Percentiles rank a stretch among this genome's conserved stretches.
Evolutionary conservation across 345 rosid species (phyloP).

Genomic region (Ceriops decandra): DNA sequence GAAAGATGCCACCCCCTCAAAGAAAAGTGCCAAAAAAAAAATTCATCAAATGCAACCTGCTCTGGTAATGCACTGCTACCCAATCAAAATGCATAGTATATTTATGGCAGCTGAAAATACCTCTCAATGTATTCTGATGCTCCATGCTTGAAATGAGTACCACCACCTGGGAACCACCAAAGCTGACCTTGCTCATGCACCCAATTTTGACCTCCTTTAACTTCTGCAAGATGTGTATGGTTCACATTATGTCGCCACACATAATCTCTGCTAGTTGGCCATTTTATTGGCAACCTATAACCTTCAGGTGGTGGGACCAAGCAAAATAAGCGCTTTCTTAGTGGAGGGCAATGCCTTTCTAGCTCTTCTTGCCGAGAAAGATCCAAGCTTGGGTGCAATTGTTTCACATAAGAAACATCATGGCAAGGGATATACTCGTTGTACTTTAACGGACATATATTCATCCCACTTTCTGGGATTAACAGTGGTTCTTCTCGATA

Average conservation of each 20-base stretch:
- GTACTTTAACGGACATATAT: slow-evolving; percentile 67
- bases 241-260: slow-evolving; percentile 95
- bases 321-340: slow-evolving; percentile 72
- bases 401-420: slow-evolving; percentile 48
- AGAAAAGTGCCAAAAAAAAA: no score
- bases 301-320: slow-evolving; percentile 84
- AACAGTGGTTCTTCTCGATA: slow-evolving; percentile 48
- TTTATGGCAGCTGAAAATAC: slow-evolving; percentile 26
- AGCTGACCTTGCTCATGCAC: slow-evolving; percentile 66
- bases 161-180: slow-evolving; percentile 99
- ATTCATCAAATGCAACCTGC: no score
- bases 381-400: slow-evolving; percentile 54
- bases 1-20: no score
- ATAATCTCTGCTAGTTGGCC: slow-evolving; percentile 88
- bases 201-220: slow-evolving; percentile 98
- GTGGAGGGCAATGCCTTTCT: slow-evolving; percentile 89
- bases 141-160: slow-evolving; percentile 95
- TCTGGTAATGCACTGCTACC: background rate
- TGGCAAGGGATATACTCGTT: slow-evolving; percentile 92
- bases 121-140: slow-evolving; percentile 88
- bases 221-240: slow-evolving; percentile 79
- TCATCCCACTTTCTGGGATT: slow-evolving; percentile 60
- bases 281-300: slow-evolving; percentile 76
- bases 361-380: slow-evolving; percentile 72
- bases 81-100: background rate